A percentile compares a stretch with the other conserved stretches of the same genome.
Evolutionary conservation across 306 rosid species (phyloP).

Genomic region (Betula pendula): DNA sequence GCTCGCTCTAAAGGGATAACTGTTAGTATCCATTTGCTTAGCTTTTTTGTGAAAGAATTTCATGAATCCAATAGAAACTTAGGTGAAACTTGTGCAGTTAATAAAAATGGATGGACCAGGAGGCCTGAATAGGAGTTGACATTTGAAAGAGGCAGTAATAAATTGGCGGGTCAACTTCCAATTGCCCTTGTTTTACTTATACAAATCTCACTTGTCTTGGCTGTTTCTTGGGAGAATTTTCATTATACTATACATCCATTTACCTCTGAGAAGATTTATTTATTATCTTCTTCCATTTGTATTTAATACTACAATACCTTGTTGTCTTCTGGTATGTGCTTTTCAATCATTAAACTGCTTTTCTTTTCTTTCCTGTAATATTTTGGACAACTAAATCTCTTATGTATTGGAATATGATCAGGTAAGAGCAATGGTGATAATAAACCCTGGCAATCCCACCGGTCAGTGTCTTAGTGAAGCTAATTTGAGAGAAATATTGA

Average conservation of each 20-base stretch:
- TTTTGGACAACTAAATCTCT: constrained; percentile 17
- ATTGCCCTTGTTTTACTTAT: background rate
- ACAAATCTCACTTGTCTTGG: background rate
- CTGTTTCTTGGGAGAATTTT: constrained; percentile 20
- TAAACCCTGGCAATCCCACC: constrained; percentile 98
- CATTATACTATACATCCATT: constrained; percentile 16
- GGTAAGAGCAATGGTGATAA: constrained; percentile 99
- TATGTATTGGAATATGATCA: constrained; percentile 36
- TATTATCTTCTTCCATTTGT: constrained; percentile 7
- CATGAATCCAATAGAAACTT: constrained; percentile 17
- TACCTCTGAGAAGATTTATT: constrained; percentile 12
- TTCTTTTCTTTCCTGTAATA: constrained; percentile 24
- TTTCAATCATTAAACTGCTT: constrained; percentile 3
- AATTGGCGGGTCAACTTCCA: constrained; percentile 17
- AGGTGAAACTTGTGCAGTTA: constrained; percentile 9
- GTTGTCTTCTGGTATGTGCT: constrained; percentile 11
- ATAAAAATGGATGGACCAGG: constrained; percentile 17
- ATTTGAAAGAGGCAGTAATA: constrained; percentile 7
- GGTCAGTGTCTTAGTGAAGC: constrained; percentile 94
- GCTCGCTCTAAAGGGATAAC: constrained; percentile 85
- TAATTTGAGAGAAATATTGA: constrained; percentile 72
- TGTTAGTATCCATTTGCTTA: constrained; percentile 50
- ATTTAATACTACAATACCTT: constrained; percentile 1
- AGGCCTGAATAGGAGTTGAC: constrained; percentile 20
- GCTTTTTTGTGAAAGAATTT: constrained; percentile 16